phyloP scores from a whole-genome alignment of 75 land plant genomes.

The Larix kaempferi region DNA sequence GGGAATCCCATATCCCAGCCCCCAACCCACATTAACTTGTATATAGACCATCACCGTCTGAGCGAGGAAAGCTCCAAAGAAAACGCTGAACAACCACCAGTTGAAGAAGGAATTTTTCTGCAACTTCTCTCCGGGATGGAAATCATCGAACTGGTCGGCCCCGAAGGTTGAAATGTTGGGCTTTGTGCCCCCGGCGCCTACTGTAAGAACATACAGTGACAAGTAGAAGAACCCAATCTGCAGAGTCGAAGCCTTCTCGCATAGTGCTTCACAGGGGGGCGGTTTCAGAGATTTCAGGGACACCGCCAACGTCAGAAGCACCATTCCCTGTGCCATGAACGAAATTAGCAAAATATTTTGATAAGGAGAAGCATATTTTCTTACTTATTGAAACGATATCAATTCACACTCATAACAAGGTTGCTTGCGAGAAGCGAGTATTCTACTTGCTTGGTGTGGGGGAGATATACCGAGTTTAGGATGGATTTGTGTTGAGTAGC shows the following conservation, averaged over 20 bases:
- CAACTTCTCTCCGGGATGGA: constrained; percentile 19
- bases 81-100: constrained; percentile 93
- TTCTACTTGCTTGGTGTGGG: too few relatives aligned
- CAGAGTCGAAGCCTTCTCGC: constrained; percentile 50
- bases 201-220: constrained; percentile 23
- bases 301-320: constrained; percentile 75
- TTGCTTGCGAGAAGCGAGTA: too few relatives aligned
- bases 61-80: constrained; percentile 63
- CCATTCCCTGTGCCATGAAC: constrained; percentile 65
- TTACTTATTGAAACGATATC: too few relatives aligned
- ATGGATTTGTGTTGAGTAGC: too few relatives aligned
- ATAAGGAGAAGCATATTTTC: too few relatives aligned
- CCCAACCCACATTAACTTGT: constrained; percentile 84
- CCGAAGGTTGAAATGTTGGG: constrained; percentile 44
- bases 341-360: background rate
- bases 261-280: constrained; percentile 35
- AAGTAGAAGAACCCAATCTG: constrained; percentile 39
- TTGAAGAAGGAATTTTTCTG: constrained; percentile 50
- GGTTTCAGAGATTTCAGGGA: constrained; percentile 71
- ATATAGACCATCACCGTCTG: constrained; percentile 71
- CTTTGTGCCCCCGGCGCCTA: constrained; percentile 39
- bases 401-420: too few relatives aligned
- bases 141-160: constrained; percentile 44
- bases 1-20: constrained; percentile 86
- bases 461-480: too few relatives aligned